A percentile compares a stretch with the other conserved stretches of the same genome.
Conservation (phyloP, 495 filamentous ascomycete species). For the Daldinia concentrica region DNA sequence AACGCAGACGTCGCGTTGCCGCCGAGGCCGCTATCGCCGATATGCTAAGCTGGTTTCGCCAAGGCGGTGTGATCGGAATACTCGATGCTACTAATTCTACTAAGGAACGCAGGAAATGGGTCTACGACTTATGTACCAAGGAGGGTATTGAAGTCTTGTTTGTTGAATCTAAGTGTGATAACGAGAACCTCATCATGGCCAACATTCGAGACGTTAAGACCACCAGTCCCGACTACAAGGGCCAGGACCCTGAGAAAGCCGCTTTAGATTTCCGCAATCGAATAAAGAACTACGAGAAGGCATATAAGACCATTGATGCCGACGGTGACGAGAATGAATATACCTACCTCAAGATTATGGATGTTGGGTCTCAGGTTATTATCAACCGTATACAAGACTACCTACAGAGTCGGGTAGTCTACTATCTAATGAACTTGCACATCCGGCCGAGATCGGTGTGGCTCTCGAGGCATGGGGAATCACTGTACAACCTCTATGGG, state of each 20-base stretch:
- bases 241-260: constrained; percentile 90
- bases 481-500: constrained; percentile 85
- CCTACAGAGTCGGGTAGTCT: constrained; percentile 92
- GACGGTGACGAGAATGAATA: constrained; percentile 76
- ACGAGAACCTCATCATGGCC: constrained; percentile 93
- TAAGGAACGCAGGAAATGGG: constrained; percentile 88
- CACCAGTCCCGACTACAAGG: constrained; percentile 91
- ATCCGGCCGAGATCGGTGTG: constrained; percentile 97
- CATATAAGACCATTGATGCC: constrained; percentile 89
- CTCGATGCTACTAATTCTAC: constrained; percentile 97
- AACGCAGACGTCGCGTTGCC: constrained; percentile 84
- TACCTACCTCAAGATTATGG: constrained; percentile 96
- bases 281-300: constrained; percentile 95
- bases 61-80: constrained; percentile 83
- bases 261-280: constrained; percentile 91
- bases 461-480: constrained; percentile 97
- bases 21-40: constrained; percentile 89
- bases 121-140: constrained; percentile 74
- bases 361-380: constrained; percentile 92
- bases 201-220: constrained; percentile 99
- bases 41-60: constrained; percentile 90
- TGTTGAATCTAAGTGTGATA: constrained; percentile 94
- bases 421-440: constrained; percentile 98
- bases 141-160: constrained; percentile 90
- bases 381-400: constrained; percentile 98